These are phyloP conservation scores for Acanthamoeba sp. DNA, from an alignment of 208 protist genomes.

Conservation along the genomic window DNA sequence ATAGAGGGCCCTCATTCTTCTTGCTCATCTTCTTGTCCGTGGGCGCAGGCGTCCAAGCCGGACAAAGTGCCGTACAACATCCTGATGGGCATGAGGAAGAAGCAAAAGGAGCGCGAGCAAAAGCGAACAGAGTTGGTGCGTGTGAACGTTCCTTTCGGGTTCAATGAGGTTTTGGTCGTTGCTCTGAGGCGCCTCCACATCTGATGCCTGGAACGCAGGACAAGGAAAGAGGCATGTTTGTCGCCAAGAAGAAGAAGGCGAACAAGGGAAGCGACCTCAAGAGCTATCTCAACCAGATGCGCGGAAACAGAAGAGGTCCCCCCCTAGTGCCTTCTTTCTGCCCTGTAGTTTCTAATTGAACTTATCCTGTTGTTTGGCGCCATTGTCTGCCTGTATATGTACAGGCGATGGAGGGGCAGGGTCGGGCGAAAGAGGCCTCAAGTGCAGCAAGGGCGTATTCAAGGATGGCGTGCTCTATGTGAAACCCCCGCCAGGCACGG, in stretches of 20 bases:
- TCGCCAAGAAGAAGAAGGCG: neutral
- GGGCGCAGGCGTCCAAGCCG: neutral
- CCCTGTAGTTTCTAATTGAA: too few relatives aligned
- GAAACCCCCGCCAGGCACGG: slow-evolving; percentile 1
- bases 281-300: slow-evolving; percentile 1
- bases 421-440: slow-evolving; percentile 3
- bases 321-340: neutral
- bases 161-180: too few relatives aligned
- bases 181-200: too few relatives aligned
- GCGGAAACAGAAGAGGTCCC: neutral
- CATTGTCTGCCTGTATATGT: neutral
- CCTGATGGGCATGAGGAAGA: slow-evolving; percentile 8
- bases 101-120: neutral
- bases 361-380: neutral
- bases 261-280: neutral
- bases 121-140: slow-evolving; percentile 10
- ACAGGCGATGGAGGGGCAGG: neutral
- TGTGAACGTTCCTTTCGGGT: too few relatives aligned
- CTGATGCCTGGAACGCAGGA: neutral
- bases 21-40: neutral
- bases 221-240: slow-evolving; percentile 10
- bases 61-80: slow-evolving; percentile 25
- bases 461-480: slow-evolving; percentile 35
- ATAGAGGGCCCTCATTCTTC: too few relatives aligned
- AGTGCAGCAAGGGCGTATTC: neutral